Evolutionary conservation across 2,329 filamentous ascomycete species (phyloP), one percentile per base, ranked within the genome.

Genomic region (Colletotrichum sp.): DNA sequence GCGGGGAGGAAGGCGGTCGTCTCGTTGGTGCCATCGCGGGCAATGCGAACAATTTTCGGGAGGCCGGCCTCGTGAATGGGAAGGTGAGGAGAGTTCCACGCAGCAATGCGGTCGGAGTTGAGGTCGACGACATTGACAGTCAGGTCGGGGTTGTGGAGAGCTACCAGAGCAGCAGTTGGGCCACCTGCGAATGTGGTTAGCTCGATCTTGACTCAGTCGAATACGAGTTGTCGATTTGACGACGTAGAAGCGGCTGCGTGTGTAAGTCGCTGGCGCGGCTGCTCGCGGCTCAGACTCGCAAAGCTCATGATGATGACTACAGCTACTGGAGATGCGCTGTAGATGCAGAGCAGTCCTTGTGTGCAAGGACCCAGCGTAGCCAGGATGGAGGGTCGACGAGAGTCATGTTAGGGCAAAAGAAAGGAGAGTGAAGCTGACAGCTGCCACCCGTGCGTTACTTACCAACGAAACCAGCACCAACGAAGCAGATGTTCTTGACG

Each of bases 11-110:
- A 83, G 55, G 80, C 79, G 77, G 85, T 88, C 57, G 81, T 81
- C 59, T 85, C 82, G 73, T 86, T 88, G 48, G 87, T 86, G 52
- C 91, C 91, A 80, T 93, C 91, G 70, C 93, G 90, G 68, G 92
- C 90, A 64, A 92, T 87, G 76, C 91, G 89, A 36, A 96, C 91
- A 74, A 96, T 90, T 66, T 95, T 90, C 70, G 89, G 86, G 30
- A 96, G 88, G 13, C 92, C 93, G 1, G 93, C 93, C 84, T 96
- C 95, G 84, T 95, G 93, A 77, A 96, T 94, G 59, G 95, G 95
- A 18, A 95, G 90, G 78, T 93, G 90, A 60, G 89, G 87, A 2
- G 94, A 95, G 80, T 95, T 93, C 95, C 95, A 96, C 75, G 91
- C 90, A 66, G 88, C 89, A 77, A 96, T 95, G 62, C 94, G 91